phyloP scores from a whole-genome alignment of 768 basidiomycete species.

The Mycena indigotica region DNA sequence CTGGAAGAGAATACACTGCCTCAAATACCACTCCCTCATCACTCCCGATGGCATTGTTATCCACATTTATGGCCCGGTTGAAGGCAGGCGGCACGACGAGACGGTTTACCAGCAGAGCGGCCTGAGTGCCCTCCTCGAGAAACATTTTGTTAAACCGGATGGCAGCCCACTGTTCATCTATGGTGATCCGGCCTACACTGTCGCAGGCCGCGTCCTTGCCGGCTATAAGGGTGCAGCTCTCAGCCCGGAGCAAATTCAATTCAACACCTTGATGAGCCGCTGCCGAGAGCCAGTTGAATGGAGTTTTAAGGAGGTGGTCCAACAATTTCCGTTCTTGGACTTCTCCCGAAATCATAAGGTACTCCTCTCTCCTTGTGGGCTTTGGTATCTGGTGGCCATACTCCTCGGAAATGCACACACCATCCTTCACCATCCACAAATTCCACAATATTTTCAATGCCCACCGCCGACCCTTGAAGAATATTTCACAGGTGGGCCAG shows the following conservation, averaged over 20 bases:
- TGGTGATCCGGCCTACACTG: slow-evolving; percentile 19
- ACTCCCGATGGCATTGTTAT: slow-evolving; percentile 23
- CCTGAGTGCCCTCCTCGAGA: slow-evolving; percentile 10
- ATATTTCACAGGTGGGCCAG: slow-evolving; percentile 15
- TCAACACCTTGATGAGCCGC: slow-evolving; percentile 22
- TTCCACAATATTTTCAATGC: slow-evolving; percentile 20
- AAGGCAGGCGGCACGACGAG: slow-evolving; percentile 20
- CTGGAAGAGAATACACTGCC: slow-evolving; percentile 20
- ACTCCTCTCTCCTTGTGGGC: slow-evolving; percentile 17
- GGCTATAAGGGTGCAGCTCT: slow-evolving; percentile 19
- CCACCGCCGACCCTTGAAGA: slow-evolving; percentile 19
- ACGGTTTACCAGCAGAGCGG: slow-evolving; percentile 23
- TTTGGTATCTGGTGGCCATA: slow-evolving; percentile 19
- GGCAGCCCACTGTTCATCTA: slow-evolving; percentile 16
- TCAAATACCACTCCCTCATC: slow-evolving; percentile 17
- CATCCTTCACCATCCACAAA: slow-evolving; percentile 19
- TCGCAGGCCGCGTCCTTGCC: slow-evolving; percentile 14
- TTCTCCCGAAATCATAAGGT: slow-evolving; percentile 21
- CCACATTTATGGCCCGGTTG: slow-evolving; percentile 22
- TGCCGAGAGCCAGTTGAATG: no score
- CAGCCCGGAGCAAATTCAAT: slow-evolving; percentile 6
- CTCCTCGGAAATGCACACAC: slow-evolving; percentile 22
- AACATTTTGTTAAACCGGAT: slow-evolving; percentile 18
- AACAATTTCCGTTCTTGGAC: slow-evolving; percentile 22
- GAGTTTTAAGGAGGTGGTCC: slow-evolving; percentile 20